Base-by-base conservation (phyloP, 139 green algal species). In the Haematococcus lacustris region DNA sequence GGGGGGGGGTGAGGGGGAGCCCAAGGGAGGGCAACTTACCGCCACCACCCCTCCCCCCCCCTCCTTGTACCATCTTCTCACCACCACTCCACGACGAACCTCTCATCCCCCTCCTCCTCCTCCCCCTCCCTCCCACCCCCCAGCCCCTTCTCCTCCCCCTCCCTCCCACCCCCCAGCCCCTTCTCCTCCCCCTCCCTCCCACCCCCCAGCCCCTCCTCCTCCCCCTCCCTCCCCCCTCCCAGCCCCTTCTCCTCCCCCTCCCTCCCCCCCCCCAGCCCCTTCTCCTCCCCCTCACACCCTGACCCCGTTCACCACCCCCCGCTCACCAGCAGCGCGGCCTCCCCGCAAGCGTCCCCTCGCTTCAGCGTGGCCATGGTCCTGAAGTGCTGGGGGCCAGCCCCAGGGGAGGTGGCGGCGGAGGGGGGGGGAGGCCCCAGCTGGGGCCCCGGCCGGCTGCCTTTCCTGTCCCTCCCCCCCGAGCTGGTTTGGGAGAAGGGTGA, bases 261-360 rank as follows among this genome's bases (percentile, higher is more conserved):
- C 57, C 23, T 37, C n/a, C n/a, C n/a, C n/a, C n/a, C n/a, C n/a
- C n/a, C n/a, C n/a, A n/a, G n/a, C n/a, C n/a, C n/a, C n/a, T n/a
- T n/a, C n/a, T n/a, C n/a, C n/a, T n/a, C n/a, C n/a, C n/a, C 13
- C 13, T 57, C 47, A 57, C 13, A 13, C 13, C 47, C 21, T 57
- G 47, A 57, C 47, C 47, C 13, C 26, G 53, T 63, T 3, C 53
- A 63, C n/a, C n/a, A n/a, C n/a, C n/a, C 13, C 47, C 47, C 47
- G 26, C 67, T 61, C 67, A 72, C 67, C 41, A 72, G 67, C 67
- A 72, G 41, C 32, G 38, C 67, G 32, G 67, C 67, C 43, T 72
- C 67, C 30, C 67, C 67, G 32, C 67, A 72, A 21, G 67, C 28
- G 47, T 72, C 67, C 3, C 67, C 67, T 9, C 67, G 67, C 67